Conservation (phyloP, 768 basidiomycete genomes). For the Podaxis pistillaris region DNA sequence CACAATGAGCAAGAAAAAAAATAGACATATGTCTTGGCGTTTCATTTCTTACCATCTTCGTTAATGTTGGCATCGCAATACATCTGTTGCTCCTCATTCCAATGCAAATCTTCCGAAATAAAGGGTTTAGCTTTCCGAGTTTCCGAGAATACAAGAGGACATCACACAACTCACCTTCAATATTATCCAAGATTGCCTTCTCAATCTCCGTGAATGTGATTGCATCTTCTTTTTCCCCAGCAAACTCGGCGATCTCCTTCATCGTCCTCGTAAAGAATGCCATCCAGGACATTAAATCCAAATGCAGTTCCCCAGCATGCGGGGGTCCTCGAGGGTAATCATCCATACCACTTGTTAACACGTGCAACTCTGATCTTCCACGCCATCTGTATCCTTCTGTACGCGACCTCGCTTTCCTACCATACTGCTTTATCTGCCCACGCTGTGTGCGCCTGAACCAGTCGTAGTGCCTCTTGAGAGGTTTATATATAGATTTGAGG, state of each 20-base stretch:
- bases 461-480: conserved; percentile 87
- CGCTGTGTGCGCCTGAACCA: conserved; percentile 96
- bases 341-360: conserved; percentile 94
- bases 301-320: conserved; percentile 87
- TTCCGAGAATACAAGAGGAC: background rate
- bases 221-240: conserved; percentile 84
- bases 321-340: conserved; percentile 93
- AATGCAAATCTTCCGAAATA: conserved; percentile 72
- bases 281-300: conserved; percentile 96
- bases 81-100: conserved; percentile 87
- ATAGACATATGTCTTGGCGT: conserved; percentile 1
- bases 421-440: conserved; percentile 91
- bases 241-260: conserved; percentile 83
- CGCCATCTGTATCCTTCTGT: conserved; percentile 95
- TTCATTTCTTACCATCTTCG: conserved; percentile 62
- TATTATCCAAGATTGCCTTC: conserved; percentile 77
- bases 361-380: conserved; percentile 80
- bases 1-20: conserved; percentile 3
- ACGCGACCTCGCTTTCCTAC: conserved; percentile 77
- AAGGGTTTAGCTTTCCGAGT: background rate
- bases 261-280: conserved; percentile 94
- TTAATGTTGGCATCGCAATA: conserved; percentile 90
- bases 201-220: conserved; percentile 76
- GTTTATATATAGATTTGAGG: conserved; percentile 78
- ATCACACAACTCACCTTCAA: conserved; percentile 60